These are phyloP conservation scores for Galerina sulciceps DNA, from an alignment of 768 basidiomycete species.

Conservation along the genomic window DNA sequence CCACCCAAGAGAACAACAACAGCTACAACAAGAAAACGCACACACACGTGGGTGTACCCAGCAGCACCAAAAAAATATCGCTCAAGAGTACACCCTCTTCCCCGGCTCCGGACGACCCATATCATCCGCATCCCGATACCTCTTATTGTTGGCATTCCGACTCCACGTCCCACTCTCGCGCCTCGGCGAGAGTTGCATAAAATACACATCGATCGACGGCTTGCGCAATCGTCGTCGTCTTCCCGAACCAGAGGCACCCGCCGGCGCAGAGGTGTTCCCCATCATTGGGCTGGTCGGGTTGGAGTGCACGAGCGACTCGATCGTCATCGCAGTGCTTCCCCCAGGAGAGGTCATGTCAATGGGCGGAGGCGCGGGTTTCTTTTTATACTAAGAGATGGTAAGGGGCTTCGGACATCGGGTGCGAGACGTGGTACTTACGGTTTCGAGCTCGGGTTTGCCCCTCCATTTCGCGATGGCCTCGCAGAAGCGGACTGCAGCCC, in stretches of 20 bases:
- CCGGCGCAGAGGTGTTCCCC: slow-evolving; percentile 22
- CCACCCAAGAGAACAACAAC: not conserved
- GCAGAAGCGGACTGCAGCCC: slow-evolving; percentile 77
- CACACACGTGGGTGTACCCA: not conserved
- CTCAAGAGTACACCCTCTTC: slow-evolving; percentile 24
- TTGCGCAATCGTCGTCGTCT: slow-evolving; percentile 27
- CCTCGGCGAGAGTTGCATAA: slow-evolving; percentile 31
- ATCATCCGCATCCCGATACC: slow-evolving; percentile 28
- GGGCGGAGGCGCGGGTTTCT: slow-evolving; percentile 38
- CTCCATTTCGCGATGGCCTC: slow-evolving; percentile 84
- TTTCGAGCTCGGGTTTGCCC: slow-evolving; percentile 84
- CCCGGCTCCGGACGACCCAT: slow-evolving; percentile 20
- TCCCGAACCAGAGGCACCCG: slow-evolving; percentile 14
- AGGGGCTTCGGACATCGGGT: slow-evolving; percentile 16
- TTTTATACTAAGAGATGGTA: slow-evolving; percentile 56
- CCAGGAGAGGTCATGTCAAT: slow-evolving; percentile 31
- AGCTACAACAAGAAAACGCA: slow-evolving; percentile 1
- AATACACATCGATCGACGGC: slow-evolving; percentile 53
- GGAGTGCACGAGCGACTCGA: slow-evolving; percentile 73
- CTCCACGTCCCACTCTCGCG: slow-evolving; percentile 8
- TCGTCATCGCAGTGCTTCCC: slow-evolving; percentile 49
- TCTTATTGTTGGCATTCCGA: slow-evolving; percentile 18
- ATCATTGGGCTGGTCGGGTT: slow-evolving; percentile 63
- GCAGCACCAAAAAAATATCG: slow-evolving; percentile 1
- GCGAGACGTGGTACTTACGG: slow-evolving; percentile 44